A percentile compares a stretch with the other conserved stretches of the same genome.
Conservation (phyloP, 2,329 filamentous ascomycete genomes). For the Aaosphaeria pasadenensis region DNA sequence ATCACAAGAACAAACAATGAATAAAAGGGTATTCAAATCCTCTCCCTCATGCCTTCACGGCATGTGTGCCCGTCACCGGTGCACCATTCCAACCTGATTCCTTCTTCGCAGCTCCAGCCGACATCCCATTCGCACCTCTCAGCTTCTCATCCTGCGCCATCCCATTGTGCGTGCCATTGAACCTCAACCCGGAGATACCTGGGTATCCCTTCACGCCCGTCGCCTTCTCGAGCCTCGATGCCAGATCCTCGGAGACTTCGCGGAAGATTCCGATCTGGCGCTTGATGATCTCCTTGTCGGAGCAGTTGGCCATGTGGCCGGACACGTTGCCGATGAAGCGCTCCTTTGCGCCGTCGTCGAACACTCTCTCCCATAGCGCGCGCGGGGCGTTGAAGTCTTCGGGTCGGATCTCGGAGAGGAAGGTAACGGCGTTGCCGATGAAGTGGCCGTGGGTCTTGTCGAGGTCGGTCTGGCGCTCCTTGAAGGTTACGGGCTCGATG, state of each 20-base stretch:
- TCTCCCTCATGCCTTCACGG: no score
- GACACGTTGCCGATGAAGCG: slow-evolving; percentile 60
- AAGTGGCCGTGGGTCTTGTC: slow-evolving; percentile 52
- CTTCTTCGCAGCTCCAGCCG: slow-evolving; percentile 1
- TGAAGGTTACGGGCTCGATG: slow-evolving; percentile 51
- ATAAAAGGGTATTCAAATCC: no score
- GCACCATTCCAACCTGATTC: slow-evolving; percentile 46
- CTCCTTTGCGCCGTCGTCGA: slow-evolving; percentile 56
- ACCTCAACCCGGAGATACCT: slow-evolving; percentile 53
- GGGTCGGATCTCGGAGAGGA: slow-evolving; percentile 51
- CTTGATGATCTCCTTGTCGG: slow-evolving; percentile 59
- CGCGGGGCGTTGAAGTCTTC: slow-evolving; percentile 58
- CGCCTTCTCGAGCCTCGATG: slow-evolving; percentile 58
- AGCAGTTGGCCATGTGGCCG: slow-evolving; percentile 60
- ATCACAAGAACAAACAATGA: no score
- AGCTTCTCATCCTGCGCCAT: slow-evolving; percentile 51
- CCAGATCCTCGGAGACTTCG: slow-evolving; percentile 59
- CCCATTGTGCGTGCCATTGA: slow-evolving; percentile 62
- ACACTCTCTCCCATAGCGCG: slow-evolving; percentile 60
- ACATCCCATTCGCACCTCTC: slow-evolving; percentile 52
- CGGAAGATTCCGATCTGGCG: slow-evolving; percentile 64
- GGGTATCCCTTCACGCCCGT: slow-evolving; percentile 60
- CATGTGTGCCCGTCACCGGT: slow-evolving; percentile 43
- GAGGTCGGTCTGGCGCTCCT: slow-evolving; percentile 44
- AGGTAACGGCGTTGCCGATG: slow-evolving; percentile 47